phyloP scores from a whole-genome alignment of 2,329 filamentous ascomycete species.

The Amauroascus niger region DNA sequence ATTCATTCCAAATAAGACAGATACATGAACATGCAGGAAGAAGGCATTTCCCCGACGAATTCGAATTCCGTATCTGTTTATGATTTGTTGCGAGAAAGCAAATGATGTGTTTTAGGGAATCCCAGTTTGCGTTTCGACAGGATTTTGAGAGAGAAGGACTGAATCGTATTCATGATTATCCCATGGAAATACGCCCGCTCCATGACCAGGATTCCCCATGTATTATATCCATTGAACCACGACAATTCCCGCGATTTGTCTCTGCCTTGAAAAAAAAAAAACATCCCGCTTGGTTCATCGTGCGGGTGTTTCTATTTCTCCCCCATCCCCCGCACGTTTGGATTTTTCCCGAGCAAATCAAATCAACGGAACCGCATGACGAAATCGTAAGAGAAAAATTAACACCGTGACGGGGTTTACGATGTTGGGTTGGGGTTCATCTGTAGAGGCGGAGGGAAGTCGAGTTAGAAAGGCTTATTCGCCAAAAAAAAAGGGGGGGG shows the following conservation, averaged over 20 bases:
- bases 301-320: background rate
- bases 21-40: background rate
- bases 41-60: background rate
- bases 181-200: slow-evolving; percentile 2
- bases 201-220: slow-evolving; percentile 2
- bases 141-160: background rate
- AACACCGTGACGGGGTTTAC: slow-evolving; percentile 38
- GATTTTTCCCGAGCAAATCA: slow-evolving; percentile 4
- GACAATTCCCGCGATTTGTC: background rate
- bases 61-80: slow-evolving; percentile 11
- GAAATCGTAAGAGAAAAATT: slow-evolving; percentile 5
- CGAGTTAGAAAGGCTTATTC: background rate
- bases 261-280: background rate
- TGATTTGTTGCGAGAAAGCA: background rate
- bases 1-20: background rate
- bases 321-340: background rate
- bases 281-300: background rate
- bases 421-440: slow-evolving; percentile 81
- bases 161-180: slow-evolving; percentile 9
- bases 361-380: slow-evolving; percentile 9
- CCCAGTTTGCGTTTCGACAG: background rate
- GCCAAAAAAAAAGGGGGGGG: no score
- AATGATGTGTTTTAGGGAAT: background rate
- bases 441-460: slow-evolving; percentile 36
- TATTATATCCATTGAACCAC: background rate